Evolutionary conservation across 2,329 filamentous ascomycete species (phyloP).

Genomic region (Hawksworthiomyces lignivorus): DNA sequence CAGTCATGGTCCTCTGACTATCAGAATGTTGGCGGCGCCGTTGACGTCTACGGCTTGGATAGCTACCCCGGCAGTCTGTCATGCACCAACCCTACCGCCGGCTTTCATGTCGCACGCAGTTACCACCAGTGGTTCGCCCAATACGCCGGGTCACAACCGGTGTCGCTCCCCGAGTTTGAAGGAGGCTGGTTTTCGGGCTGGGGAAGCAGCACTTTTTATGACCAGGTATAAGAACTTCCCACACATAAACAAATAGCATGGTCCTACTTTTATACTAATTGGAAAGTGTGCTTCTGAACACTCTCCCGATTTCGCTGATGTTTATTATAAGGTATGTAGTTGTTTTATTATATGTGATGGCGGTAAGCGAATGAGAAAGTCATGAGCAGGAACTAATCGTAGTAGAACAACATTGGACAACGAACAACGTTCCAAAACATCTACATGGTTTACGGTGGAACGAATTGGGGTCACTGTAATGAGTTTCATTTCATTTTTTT

Average conservation of each 20-base stretch:
- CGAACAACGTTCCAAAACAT: conserved; percentile 32
- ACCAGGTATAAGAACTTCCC: conserved; percentile 21
- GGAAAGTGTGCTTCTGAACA: conserved; percentile 35
- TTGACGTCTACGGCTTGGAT: conserved; percentile 42
- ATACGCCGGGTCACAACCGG: conserved; percentile 45
- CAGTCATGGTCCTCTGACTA: conserved; percentile 48
- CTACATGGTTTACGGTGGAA: conserved; percentile 59
- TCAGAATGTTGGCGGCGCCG: conserved; percentile 45
- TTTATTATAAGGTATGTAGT: conserved; percentile 46
- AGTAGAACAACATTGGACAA: conserved; percentile 41
- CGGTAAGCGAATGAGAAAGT: no score
- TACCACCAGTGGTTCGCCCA: conserved; percentile 53
- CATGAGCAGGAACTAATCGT: not conserved
- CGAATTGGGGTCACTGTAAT: conserved; percentile 68
- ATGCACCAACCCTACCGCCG: conserved; percentile 40
- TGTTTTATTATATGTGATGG: no score
- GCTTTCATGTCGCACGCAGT: conserved; percentile 41
- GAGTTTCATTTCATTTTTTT: not conserved
- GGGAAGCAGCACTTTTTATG: conserved; percentile 56
- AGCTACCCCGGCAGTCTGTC: conserved; percentile 38
- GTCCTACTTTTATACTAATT: no score
- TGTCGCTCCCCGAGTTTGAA: conserved; percentile 51
- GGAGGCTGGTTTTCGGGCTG: conserved; percentile 54
- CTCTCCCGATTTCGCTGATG: conserved; percentile 40
- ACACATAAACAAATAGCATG: no score